A percentile compares a stretch with the other conserved stretches of the same genome.
Conservation (phyloP, 768 basidiomycete genomes). For the Phanerodontia chrysosporium region DNA sequence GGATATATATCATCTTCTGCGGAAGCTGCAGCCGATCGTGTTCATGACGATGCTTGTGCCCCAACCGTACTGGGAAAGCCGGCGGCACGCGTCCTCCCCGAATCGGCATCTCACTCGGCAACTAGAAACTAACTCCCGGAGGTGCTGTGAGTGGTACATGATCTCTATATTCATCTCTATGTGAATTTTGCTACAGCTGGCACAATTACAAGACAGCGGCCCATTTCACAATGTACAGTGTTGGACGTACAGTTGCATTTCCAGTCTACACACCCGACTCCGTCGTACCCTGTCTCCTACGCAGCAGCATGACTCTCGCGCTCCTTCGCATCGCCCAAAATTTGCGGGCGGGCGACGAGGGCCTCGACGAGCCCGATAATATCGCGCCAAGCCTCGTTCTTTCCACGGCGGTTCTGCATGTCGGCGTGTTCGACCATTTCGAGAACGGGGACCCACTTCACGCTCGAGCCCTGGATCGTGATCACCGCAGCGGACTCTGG, state of each 20-base stretch:
- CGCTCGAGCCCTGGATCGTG: conserved; percentile 77
- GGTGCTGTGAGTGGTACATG: too few species aligned
- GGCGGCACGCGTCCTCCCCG: neutral
- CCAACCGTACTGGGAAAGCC: neutral
- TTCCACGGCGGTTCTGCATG: conserved; percentile 84
- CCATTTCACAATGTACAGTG: neutral
- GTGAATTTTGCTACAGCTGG: neutral
- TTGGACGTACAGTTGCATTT: neutral
- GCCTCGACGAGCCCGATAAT: conserved; percentile 70
- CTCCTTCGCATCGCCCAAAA: conserved; percentile 29
- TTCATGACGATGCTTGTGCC: neutral
- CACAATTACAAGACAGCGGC: neutral
- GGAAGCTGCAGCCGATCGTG: neutral
- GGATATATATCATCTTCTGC: neutral
- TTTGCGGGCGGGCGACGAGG: conserved; percentile 61
- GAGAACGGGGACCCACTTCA: conserved; percentile 79
- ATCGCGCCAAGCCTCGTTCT: conserved; percentile 71
- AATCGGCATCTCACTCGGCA: neutral
- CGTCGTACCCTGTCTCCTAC: neutral
- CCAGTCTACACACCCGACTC: neutral
- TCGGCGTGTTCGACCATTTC: conserved; percentile 87
- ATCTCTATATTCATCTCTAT: too few species aligned
- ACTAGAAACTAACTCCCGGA: neutral
- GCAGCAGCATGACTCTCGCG: neutral
- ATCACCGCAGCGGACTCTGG: conserved; percentile 82